Conservation (phyloP, 192 early-diverging fungal genomes). For the Coemansia sp. region DNA sequence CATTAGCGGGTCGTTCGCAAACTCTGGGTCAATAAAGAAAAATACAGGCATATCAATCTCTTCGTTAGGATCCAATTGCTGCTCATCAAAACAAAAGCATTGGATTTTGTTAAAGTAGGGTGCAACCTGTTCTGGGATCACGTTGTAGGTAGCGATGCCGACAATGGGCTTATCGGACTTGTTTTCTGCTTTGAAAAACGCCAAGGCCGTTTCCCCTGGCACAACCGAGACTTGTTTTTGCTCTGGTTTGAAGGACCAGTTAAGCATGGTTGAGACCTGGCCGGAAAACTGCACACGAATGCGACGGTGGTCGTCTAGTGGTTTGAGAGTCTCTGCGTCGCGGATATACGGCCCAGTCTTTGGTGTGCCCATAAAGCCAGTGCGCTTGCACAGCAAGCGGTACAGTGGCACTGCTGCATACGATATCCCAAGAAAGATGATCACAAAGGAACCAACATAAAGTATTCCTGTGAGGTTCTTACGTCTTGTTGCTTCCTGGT, state of each 20-base stretch:
- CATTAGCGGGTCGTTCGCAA: slow-evolving; percentile 92
- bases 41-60: slow-evolving; percentile 96
- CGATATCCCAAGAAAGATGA: slow-evolving; percentile 79
- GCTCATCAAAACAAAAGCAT: slow-evolving; percentile 99
- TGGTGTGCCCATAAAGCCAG: slow-evolving; percentile 90
- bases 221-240: slow-evolving; percentile 83
- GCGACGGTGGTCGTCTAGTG: slow-evolving; percentile 62
- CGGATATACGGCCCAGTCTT: slow-evolving; percentile 66
- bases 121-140: slow-evolving; percentile 87
- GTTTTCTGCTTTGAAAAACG: slow-evolving; percentile 95
- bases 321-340: slow-evolving; percentile 61
- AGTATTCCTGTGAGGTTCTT: slow-evolving; percentile 56
- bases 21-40: slow-evolving; percentile 98
- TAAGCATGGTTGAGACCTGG: slow-evolving; percentile 73
- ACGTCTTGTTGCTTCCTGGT: slow-evolving; percentile 33
- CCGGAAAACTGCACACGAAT: slow-evolving; percentile 71
- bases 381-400: slow-evolving; percentile 90
- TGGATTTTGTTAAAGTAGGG: slow-evolving; percentile 99
- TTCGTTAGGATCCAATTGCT: slow-evolving; percentile 84
- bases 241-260: slow-evolving; percentile 91
- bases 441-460: slow-evolving; percentile 81
- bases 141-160: slow-evolving; percentile 96
- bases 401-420: slow-evolving; percentile 97
- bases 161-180: slow-evolving; percentile 82
- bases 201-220: slow-evolving; percentile 94